Evolutionary conservation across 2,329 filamentous ascomycete species (phyloP).

Genomic region (Phymatotrichopsis omnivora): DNA sequence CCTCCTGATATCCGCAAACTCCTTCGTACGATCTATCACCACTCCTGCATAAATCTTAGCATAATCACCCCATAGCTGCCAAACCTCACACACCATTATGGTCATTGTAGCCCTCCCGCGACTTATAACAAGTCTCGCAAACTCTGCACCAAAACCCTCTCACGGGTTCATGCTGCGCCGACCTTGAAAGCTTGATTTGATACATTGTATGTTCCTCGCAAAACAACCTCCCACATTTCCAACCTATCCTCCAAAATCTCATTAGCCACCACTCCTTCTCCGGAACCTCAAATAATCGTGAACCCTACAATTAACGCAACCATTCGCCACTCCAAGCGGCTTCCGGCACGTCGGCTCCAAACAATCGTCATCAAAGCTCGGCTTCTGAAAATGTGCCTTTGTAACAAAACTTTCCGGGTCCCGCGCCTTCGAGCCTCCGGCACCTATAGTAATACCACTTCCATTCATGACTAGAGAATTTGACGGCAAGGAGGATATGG

Average conservation of each 20-base stretch:
- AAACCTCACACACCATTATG: slow-evolving; percentile 46
- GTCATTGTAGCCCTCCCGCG: slow-evolving; percentile 89
- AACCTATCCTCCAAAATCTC: slow-evolving; percentile 33
- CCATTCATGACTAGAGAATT: slow-evolving; percentile 34
- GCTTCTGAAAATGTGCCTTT: slow-evolving; percentile 76
- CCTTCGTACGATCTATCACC: slow-evolving; percentile 58
- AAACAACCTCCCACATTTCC: slow-evolving; percentile 84
- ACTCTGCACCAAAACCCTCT: slow-evolving; percentile 88
- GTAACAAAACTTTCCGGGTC: slow-evolving; percentile 89
- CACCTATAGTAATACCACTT: slow-evolving; percentile 30
- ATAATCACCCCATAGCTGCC: slow-evolving; percentile 32
- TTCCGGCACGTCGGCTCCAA: slow-evolving; percentile 80
- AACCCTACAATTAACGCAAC: slow-evolving; percentile 86
- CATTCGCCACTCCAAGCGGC: slow-evolving; percentile 65
- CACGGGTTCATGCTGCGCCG: slow-evolving; percentile 80
- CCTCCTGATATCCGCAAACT: slow-evolving; percentile 60
- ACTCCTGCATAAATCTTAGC: slow-evolving; percentile 48
- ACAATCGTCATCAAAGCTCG: slow-evolving; percentile 64
- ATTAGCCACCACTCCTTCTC: no score
- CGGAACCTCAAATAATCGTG: slow-evolving; percentile 14
- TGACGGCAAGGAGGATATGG: slow-evolving; percentile 34
- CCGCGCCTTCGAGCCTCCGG: slow-evolving; percentile 36
- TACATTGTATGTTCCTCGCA: slow-evolving; percentile 99
- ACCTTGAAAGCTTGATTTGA: slow-evolving; percentile 91
- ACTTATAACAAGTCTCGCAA: slow-evolving; percentile 99